Conservation (phyloP, 441 rosid genomes). For the Isatis lusitanica region DNA sequence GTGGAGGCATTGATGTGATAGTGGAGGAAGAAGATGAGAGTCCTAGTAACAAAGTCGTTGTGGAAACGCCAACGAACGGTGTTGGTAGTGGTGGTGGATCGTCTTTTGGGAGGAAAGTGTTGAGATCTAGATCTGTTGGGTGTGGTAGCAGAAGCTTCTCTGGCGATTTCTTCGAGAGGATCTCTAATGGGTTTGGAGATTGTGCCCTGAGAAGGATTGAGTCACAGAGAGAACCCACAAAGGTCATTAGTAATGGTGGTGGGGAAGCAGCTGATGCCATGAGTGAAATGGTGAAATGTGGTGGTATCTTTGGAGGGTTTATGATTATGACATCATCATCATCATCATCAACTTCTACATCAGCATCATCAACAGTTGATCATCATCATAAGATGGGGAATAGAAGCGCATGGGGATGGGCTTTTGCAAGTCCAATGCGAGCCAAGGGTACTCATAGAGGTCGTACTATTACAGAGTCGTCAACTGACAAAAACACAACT, state of each 20-base stretch:
- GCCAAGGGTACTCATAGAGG: slow-evolving; percentile 64
- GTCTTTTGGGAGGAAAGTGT: slow-evolving; percentile 76
- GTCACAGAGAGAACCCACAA: slow-evolving; percentile 70
- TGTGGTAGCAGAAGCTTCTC: slow-evolving; percentile 98
- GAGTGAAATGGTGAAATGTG: slow-evolving; percentile 80
- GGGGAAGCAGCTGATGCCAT: slow-evolving; percentile 36
- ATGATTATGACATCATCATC: slow-evolving; percentile 68
- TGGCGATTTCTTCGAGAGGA: slow-evolving; percentile 91
- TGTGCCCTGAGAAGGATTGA: slow-evolving; percentile 88
- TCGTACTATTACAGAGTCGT: slow-evolving; percentile 32
- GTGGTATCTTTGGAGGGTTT: slow-evolving; percentile 93
- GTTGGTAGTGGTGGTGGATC: slow-evolving; percentile 26
- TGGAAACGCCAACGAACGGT: slow-evolving; percentile 23
- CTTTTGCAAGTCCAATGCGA: slow-evolving; percentile 91
- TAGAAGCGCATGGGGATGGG: slow-evolving; percentile 73
- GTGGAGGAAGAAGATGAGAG: slow-evolving; percentile 37
- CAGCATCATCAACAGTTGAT: slow-evolving; percentile 52
- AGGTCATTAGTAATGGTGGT: slow-evolving; percentile 29
- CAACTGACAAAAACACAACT: slow-evolving; percentile 31
- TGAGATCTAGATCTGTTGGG: slow-evolving; percentile 96
- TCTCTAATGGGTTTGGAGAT: slow-evolving; percentile 94
- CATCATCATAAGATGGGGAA: slow-evolving; percentile 41
- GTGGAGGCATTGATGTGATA: slow-evolving; percentile 34
- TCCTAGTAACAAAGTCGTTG: slow-evolving; percentile 19
- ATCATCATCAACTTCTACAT: slow-evolving; percentile 42